phyloP scores from a whole-genome alignment of 1,284 basidiomycete genomes.

The Phellopilus nigrolimitatus region DNA sequence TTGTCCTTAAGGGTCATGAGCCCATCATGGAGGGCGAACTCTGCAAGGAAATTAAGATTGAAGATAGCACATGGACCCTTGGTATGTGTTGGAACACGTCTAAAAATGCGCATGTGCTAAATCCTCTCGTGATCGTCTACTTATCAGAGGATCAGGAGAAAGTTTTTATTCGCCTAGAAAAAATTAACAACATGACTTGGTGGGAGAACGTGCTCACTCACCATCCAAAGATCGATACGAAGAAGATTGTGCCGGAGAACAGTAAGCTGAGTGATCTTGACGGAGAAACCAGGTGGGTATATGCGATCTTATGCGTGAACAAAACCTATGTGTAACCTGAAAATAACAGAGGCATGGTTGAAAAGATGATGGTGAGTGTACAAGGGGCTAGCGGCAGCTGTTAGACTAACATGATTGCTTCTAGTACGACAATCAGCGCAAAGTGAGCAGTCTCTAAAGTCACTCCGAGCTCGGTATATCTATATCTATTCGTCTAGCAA shows the following conservation, averaged over 20 bases:
- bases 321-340: slow-evolving; percentile 16
- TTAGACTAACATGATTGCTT: slow-evolving; percentile 10
- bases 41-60: slow-evolving; percentile 89
- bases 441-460: slow-evolving; percentile 42
- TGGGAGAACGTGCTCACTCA: slow-evolving; percentile 97
- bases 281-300: slow-evolving; percentile 74
- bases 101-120: slow-evolving; percentile 15
- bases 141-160: slow-evolving; percentile 73
- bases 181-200: slow-evolving; percentile 86
- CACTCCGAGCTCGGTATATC: slow-evolving; percentile 11
- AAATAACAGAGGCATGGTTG: slow-evolving; percentile 83
- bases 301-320: slow-evolving; percentile 7
- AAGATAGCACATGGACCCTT: slow-evolving; percentile 96
- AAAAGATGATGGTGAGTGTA: slow-evolving; percentile 97
- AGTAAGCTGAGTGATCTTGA: slow-evolving; percentile 96
- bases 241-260: slow-evolving; percentile 93
- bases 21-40: slow-evolving; percentile 88
- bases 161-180: slow-evolving; percentile 81
- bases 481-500: slow-evolving; percentile 52
- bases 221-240: slow-evolving; percentile 96
- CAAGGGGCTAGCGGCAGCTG: slow-evolving; percentile 19
- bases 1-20: slow-evolving; percentile 83
- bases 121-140: slow-evolving; percentile 8
- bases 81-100: slow-evolving; percentile 47
- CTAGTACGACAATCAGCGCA: slow-evolving; percentile 97